Evolutionary conservation across 306 rosid genomes (phyloP).

Genomic region (Cyamopsis tetragonoloba): DNA sequence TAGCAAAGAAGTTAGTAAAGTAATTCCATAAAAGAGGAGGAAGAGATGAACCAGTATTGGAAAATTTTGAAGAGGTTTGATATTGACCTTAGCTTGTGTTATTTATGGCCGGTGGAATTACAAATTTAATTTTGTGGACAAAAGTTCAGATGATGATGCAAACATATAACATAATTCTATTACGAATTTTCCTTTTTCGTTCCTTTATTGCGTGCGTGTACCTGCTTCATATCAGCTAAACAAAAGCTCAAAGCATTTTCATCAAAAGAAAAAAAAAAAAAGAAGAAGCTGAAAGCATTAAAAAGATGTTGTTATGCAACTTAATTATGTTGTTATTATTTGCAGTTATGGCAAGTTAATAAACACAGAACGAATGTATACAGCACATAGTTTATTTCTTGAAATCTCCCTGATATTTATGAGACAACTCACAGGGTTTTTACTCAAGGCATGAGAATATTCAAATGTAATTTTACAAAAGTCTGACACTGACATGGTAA

Average conservation of each 20-base stretch:
- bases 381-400: not conserved
- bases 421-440: no score
- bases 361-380: not conserved
- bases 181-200: slow-evolving; percentile 3
- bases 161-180: not conserved
- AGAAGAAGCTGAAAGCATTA: not conserved
- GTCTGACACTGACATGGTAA: no score
- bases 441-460: no score
- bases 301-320: not conserved
- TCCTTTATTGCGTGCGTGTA: slow-evolving; percentile 25
- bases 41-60: not conserved
- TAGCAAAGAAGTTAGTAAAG: not conserved
- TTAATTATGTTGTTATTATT: not conserved
- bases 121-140: slow-evolving; percentile 34
- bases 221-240: slow-evolving; percentile 6
- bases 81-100: slow-evolving; percentile 9
- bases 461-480: no score
- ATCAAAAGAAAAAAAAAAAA: no score
- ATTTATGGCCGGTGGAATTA: no score
- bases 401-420: no score
- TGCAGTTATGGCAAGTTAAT: not conserved
- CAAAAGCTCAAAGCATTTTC: not conserved
- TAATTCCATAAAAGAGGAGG: not conserved
- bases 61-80: not conserved
- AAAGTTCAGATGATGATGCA: slow-evolving; percentile 13